A percentile compares a stretch with the other conserved stretches of the same genome.
Conservation (phyloP, 1,284 basidiomycete genomes). For the Malassezia japonica region DNA sequence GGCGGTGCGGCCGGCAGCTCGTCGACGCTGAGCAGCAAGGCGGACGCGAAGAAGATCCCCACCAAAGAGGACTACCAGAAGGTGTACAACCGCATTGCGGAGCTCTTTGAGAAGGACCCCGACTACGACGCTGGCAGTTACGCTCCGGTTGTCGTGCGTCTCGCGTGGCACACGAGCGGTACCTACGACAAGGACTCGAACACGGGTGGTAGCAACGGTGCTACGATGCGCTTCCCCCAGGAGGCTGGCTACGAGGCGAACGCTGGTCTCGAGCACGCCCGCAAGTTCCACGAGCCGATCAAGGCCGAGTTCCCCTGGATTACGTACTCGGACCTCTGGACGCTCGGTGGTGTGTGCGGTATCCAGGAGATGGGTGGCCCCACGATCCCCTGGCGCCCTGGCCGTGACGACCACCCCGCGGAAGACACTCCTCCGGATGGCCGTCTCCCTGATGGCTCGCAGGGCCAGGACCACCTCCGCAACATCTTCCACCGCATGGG, state of each 20-base stretch:
- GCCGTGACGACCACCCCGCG: slow-evolving; percentile 51
- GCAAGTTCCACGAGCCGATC: slow-evolving; percentile 53
- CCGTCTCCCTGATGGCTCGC: slow-evolving; percentile 52
- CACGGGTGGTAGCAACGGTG: slow-evolving; percentile 54
- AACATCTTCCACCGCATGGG: slow-evolving; percentile 54
- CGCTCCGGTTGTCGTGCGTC: slow-evolving; percentile 43
- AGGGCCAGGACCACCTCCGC: slow-evolving; percentile 52
- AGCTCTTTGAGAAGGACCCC: slow-evolving; percentile 32
- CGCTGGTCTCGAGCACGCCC: slow-evolving; percentile 53
- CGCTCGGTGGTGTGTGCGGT: slow-evolving; percentile 52
- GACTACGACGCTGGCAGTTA: slow-evolving; percentile 45
- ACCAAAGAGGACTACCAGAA: slow-evolving; percentile 35
- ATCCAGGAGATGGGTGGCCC: slow-evolving; percentile 54
- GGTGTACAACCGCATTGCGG: slow-evolving; percentile 45
- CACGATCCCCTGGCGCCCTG: slow-evolving; percentile 50
- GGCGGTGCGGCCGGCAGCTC: not conserved
- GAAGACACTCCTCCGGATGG: slow-evolving; percentile 48
- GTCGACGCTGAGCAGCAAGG: no score
- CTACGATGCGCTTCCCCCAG: slow-evolving; percentile 49
- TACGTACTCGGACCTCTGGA: slow-evolving; percentile 51
- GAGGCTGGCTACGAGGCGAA: slow-evolving; percentile 49
- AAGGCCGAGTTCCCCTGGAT: slow-evolving; percentile 54
- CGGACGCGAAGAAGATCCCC: not conserved
- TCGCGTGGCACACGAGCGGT: slow-evolving; percentile 45
- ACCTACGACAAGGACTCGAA: slow-evolving; percentile 48